These are phyloP conservation scores for Trichoderma endophyticum DNA, from an alignment of 2,329 filamentous ascomycete species.

Conservation along the genomic window DNA sequence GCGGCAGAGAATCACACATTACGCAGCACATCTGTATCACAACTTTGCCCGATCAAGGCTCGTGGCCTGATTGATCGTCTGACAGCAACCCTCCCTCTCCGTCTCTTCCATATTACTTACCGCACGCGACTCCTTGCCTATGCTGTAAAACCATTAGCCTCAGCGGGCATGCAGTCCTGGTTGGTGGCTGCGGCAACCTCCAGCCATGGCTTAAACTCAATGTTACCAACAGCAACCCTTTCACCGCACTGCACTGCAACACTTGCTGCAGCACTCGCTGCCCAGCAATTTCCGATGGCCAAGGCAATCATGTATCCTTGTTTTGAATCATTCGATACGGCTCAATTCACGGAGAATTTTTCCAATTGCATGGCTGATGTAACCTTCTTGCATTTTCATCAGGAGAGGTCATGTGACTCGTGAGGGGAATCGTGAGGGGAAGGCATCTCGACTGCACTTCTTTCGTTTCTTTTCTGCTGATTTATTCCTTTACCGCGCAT, in stretches of 20 bases:
- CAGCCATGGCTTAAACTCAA: conserved; percentile 15
- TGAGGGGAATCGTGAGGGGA: conserved; percentile 19
- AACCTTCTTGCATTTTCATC: conserved; percentile 3
- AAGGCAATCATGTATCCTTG: background rate
- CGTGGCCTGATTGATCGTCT: conserved; percentile 2
- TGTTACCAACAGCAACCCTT: background rate
- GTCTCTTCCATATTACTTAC: background rate
- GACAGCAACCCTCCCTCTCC: background rate
- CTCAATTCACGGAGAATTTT: background rate
- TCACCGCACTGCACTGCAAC: background rate
- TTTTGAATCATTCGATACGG: background rate
- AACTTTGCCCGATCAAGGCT: background rate
- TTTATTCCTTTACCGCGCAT: background rate
- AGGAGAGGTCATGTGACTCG: conserved; percentile 19
- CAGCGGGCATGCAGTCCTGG: background rate
- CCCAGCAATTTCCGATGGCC: background rate
- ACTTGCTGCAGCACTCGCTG: background rate
- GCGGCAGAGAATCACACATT: background rate
- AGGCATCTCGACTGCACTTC: conserved; percentile 12
- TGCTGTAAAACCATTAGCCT: background rate
- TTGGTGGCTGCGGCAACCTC: conserved; percentile 9
- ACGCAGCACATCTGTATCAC: background rate
- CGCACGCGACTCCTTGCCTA: background rate
- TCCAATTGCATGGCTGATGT: background rate
- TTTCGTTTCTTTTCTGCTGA: background rate